Conservation (phyloP, 805 yeast genomes). For the Metschnikowia corniflorae region DNA sequence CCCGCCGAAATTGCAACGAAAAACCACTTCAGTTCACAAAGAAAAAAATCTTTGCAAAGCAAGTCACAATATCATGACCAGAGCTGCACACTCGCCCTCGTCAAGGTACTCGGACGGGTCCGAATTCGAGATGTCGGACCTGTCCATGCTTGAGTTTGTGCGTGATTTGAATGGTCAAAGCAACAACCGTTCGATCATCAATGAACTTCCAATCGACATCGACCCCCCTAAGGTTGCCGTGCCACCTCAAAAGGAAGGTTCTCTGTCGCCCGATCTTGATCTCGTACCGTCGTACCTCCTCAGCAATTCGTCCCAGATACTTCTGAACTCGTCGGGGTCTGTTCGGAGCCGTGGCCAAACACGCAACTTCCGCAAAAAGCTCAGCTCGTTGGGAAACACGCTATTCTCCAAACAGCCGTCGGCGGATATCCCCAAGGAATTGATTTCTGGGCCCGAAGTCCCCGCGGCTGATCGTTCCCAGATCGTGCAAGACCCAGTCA, state of each 20-base stretch:
- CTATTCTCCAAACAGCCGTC: constrained; percentile 3
- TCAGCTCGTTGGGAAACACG: constrained; percentile 5
- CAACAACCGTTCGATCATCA: constrained; percentile 2
- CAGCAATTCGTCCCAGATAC: constrained; percentile 1
- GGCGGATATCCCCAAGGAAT: constrained; percentile 1
- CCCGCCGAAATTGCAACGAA: too few relatives aligned
- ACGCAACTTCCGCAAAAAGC: constrained; percentile 7
- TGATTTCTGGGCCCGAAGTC: constrained; percentile 1
- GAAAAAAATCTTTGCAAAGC: too few relatives aligned
- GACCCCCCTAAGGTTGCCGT: background rate
- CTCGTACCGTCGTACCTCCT: constrained; percentile 4
- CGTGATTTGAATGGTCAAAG: constrained; percentile 13
- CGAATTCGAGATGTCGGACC: constrained; percentile 10
- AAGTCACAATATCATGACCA: too few relatives aligned
- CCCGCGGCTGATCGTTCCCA: background rate
- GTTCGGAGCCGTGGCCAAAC: constrained; percentile 4
- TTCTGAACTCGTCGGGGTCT: constrained; percentile 3
- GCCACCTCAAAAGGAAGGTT: background rate
- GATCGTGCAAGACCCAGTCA: background rate
- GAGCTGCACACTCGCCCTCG: constrained; percentile 6
- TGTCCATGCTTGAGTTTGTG: constrained; percentile 16
- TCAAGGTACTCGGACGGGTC: constrained; percentile 7
- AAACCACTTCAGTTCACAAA: too few relatives aligned
- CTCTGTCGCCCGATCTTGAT: constrained; percentile 6
- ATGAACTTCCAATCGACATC: constrained; percentile 1